Evolutionary conservation across 2,329 filamentous ascomycete species (phyloP), one percentile per base, ranked within the genome.

Genomic region (Colletotrichum euphorbiae): DNA sequence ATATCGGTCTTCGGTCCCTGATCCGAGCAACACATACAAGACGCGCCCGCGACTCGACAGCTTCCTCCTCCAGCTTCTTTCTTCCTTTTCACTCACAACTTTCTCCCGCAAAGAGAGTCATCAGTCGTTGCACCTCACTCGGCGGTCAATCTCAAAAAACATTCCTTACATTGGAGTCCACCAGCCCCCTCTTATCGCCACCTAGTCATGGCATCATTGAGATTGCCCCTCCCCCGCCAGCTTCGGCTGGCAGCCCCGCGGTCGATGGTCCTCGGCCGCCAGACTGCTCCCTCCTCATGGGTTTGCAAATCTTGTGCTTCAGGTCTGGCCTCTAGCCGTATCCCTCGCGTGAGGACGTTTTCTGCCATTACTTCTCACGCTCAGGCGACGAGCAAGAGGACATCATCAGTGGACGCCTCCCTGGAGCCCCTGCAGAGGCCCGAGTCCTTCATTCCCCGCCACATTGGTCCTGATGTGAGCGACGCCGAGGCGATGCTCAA

Each of bases 401-500:
- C 40, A 17, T 67, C 40, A 15, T 67, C 68, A 9, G 56, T 58
- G 21, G 69, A 71, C 42, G 43, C 64, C 45, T 70, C 69, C 52
- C 65, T 70, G 62, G 69, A 70, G 51, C 70, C 65, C 19, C 69
- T 70, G 40, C 66, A 69, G 54, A 68, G 62, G 17, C 81, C 88
- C 65, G 88, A 91, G 75, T 88, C 88, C 45, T 97, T 97, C 75
- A 85, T 91, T 62, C 87, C 91, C 67, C 89, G 95, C 55, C 95
- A 98, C 80, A 97, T 98, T 80, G 94, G 94, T 1, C 94, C 94
- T 3, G 90, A 91, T 58, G 85, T 90, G 38, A 82, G 85, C 50
- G 90, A 92, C 62, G 87, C 90, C 1, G 83, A 89, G 72, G 84
- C 90, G 75, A 98, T 98, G 95, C 89, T 98, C 68, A 87, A 90